Base-by-base conservation (phyloP, 208 protist genomes). In the Wallacemonas sp. region DNA sequence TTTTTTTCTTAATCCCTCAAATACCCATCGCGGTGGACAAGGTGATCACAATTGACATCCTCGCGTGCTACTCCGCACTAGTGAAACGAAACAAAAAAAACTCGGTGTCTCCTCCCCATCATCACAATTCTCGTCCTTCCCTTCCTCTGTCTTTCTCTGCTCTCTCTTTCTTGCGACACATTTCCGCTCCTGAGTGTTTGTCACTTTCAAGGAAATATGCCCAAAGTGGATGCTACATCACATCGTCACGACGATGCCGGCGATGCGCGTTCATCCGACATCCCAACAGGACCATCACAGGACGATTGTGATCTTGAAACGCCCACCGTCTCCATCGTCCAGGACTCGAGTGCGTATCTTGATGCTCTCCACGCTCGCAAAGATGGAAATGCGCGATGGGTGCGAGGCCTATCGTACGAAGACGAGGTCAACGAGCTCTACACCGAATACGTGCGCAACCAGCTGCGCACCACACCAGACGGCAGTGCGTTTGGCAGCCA, bases 321-420 rank as follows among this genome's bases (percentile, higher is more conserved):
- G 3, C 51, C 51, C 9, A 59, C 49, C 33, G 62, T 93, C n/a
- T 62, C 66, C 1, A 80, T 92, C 1, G 72, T 93, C 26, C 74
- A 90, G 36, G 88, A 86, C 68, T 74, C 85, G 9, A 73, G 66
- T 14, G 72, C 71, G 22, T 96, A 92, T 67, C 72, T 76, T 1
- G 58, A 68, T 21, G 21, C 55, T 8, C 64, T 84, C 42, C 71
- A 80, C 26, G 58, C 42, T 2, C 49, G 44, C 9, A 96, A 96
- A 34, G 75, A 75, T 15, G 24, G 39, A 1, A 66, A 59, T 9
- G 84, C 87, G 15, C 70, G 59, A 15, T 92, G 85, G 84, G 90
- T 96, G 54, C 77, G 77, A n/a, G 90, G 90, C 1, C 66, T 96
- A 30, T 70, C 71, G 3, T 82, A 72, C 12, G 74, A 85, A 34